These are phyloP conservation scores for Sclerotinia borealis DNA, from an alignment of 2,329 filamentous ascomycete species.

Conservation along the genomic window DNA sequence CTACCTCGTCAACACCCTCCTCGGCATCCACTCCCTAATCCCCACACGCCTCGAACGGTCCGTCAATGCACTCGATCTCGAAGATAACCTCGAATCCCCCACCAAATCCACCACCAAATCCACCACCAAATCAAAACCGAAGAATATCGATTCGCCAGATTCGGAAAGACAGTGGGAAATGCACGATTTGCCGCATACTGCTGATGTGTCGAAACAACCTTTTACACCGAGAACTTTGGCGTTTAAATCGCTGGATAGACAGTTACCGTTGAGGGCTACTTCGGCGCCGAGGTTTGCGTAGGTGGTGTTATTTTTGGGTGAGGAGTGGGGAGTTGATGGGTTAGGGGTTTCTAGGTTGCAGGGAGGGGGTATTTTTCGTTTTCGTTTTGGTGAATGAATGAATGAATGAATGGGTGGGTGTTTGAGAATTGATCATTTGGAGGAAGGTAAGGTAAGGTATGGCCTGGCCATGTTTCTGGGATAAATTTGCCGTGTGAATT, in stretches of 20 bases:
- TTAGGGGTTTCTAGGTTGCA: no score
- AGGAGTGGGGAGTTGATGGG: no score
- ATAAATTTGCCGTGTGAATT: neutral
- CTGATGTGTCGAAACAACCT: constrained; percentile 40
- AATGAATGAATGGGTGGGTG: neutral
- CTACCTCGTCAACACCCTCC: constrained; percentile 52
- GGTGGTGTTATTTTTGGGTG: neutral
- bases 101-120: constrained; percentile 14
- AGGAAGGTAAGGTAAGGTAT: neutral
- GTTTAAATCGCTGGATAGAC: constrained; percentile 57
- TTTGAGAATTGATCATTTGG: neutral
- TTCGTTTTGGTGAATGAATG: no score
- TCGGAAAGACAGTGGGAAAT: constrained; percentile 52
- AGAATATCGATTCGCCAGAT: constrained; percentile 33
- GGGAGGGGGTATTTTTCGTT: no score
- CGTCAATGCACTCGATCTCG: constrained; percentile 50
- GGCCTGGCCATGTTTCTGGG: neutral
- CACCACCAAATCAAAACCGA: no score
- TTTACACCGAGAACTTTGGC: constrained; percentile 63
- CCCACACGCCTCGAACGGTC: constrained; percentile 35
- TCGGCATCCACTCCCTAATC: constrained; percentile 50
- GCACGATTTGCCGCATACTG: constrained; percentile 41
- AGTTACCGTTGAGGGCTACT: constrained; percentile 43
- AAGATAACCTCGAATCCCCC: constrained; percentile 31
- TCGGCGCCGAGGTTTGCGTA: constrained; percentile 8